A percentile compares a stretch with the other conserved stretches of the same genome.
Conservation (phyloP, 2,329 filamentous ascomycete species). For the Lojkania enalia region DNA sequence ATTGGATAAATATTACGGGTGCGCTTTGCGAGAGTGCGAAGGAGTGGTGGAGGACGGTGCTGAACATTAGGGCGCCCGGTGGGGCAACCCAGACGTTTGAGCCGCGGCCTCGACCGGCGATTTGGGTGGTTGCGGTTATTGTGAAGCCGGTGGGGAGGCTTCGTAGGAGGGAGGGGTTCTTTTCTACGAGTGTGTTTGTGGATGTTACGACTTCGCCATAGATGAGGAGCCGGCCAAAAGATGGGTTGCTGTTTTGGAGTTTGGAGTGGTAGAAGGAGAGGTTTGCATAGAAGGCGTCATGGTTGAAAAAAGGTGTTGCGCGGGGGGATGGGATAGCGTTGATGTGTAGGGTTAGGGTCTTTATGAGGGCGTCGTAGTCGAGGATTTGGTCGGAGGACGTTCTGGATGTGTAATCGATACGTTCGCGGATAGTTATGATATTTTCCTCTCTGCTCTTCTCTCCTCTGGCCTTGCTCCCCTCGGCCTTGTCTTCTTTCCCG, state of each 20-base stretch:
- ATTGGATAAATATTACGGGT: conserved; percentile 92
- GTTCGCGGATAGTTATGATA: conserved; percentile 34
- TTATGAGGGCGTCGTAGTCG: conserved; percentile 74
- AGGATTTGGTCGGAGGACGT: conserved; percentile 61
- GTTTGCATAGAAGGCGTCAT: conserved; percentile 74
- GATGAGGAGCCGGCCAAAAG: conserved; percentile 77
- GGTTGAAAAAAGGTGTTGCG: conserved; percentile 84
- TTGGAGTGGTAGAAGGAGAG: conserved; percentile 67
- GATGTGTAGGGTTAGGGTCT: conserved; percentile 75
- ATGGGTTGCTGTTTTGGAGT: conserved; percentile 57
- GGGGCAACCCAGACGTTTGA: conserved; percentile 95
- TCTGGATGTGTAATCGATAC: conserved; percentile 30
- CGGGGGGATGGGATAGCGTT: conserved; percentile 67
- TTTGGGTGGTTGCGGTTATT: conserved; percentile 80
- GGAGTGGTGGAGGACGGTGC: conserved; percentile 82
- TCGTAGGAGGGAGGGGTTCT: conserved; percentile 80
- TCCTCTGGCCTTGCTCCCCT: conserved; percentile 35
- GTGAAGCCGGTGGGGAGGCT: conserved; percentile 85
- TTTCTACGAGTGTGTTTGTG: conserved; percentile 91
- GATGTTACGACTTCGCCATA: conserved; percentile 93
- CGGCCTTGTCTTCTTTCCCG: conserved; percentile 28
- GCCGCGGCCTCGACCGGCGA: conserved; percentile 85
- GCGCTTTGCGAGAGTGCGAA: conserved; percentile 70
- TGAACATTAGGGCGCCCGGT: conserved; percentile 83
- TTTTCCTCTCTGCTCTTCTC: conserved; percentile 25